Evolutionary conservation across 2,329 filamentous ascomycete species (phyloP).

Genomic region (Colletotrichum tamarilloi): DNA sequence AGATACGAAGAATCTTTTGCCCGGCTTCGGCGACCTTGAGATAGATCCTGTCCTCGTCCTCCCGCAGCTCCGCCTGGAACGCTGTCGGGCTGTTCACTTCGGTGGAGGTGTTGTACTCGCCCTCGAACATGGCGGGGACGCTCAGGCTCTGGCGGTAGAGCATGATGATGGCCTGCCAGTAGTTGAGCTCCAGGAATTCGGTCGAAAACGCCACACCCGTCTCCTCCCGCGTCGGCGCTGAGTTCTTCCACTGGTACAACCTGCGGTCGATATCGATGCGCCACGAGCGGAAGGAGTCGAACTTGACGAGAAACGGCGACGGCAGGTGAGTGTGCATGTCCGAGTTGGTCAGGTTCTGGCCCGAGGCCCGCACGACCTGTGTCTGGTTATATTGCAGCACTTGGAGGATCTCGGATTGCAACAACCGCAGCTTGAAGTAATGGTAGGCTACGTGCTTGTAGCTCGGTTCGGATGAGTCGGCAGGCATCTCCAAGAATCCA

Average conservation of each 20-base stretch:
- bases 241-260: conserved; percentile 86
- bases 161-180: conserved; percentile 98
- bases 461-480: conserved; percentile 70
- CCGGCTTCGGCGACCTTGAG: conserved; percentile 95
- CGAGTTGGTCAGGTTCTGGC: conserved; percentile 72
- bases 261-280: conserved; percentile 86
- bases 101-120: conserved; percentile 76
- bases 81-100: conserved; percentile 73
- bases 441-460: conserved; percentile 94
- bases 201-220: conserved; percentile 91
- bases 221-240: conserved; percentile 79
- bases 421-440: conserved; percentile 86
- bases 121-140: conserved; percentile 85
- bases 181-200: conserved; percentile 93
- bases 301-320: conserved; percentile 86
- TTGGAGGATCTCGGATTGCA: conserved; percentile 95
- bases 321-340: conserved; percentile 83
- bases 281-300: conserved; percentile 90
- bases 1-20: conserved; percentile 90
- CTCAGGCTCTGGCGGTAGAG: conserved; percentile 91
- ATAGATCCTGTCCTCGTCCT: conserved; percentile 92
- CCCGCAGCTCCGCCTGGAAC: conserved; percentile 72
- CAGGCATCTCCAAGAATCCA: conserved; percentile 74
- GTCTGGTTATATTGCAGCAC: conserved; percentile 94
- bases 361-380: conserved; percentile 76